Evolutionary conservation across 768 basidiomycete genomes (phyloP), one percentile per base, ranked within the genome.

Genomic region (Sistotremastrum niveocremeum): DNA sequence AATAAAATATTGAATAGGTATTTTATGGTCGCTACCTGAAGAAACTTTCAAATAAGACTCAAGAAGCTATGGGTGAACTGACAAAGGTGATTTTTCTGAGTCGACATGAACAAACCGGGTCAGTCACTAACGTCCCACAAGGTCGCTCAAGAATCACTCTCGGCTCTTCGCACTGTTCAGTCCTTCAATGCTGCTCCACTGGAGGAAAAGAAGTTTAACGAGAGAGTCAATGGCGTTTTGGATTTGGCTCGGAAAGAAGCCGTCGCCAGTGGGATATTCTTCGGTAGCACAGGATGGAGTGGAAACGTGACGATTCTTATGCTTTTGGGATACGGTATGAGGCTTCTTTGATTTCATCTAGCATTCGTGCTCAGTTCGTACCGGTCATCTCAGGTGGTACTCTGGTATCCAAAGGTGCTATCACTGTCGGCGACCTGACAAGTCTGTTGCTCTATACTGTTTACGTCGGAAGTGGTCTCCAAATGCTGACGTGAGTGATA

Each of bases 11-110:
- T n/a, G 20, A 52, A 20, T 20, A 94, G 85, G 87, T 97, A 8
- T 85, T 90, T 60, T 99, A 99, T 56, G 93, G 94, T 51, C 79
- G 91, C 8, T 99, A 97, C 63, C 66, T 99, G 45, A 89, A 91
- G 59, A 83, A 80, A 50, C 74, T 99, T 3, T 88, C 88, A 5
- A 89, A 87, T 55, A 69, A 80, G 56, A 93, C 94, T 5, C 94
- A 99, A 61, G 90, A 91, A 56, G 89, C 93, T 1, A 74, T 95
- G 44, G 93, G 93, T 46, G 91, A 94, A 46, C 90, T 94, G 91
- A 88, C 90, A 33, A 91, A 76, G 62, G 71, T 66, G 10, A 36
- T 54, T 53, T 40, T 4, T n/a, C 12, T 20, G 20, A 20, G 20
- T 20, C 20, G 20, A 20, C 20, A 20, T 33, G 12, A 11, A 11